Conservation (phyloP, 1,139 yeast genomes). For the Candida sp. region DNA sequence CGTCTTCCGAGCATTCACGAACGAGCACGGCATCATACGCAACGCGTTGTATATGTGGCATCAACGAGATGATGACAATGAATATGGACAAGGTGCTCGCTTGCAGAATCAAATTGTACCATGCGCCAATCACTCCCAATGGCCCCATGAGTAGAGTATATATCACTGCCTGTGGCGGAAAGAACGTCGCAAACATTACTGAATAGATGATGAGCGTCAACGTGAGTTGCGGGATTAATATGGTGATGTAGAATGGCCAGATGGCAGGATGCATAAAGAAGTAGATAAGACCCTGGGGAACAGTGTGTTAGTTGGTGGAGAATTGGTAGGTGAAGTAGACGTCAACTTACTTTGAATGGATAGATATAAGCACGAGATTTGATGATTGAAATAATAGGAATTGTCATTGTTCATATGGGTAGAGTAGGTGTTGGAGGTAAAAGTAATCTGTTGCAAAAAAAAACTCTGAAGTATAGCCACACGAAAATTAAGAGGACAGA, state of each 20-base stretch:
- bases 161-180: slow-evolving; percentile 52
- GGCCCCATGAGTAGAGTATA: slow-evolving; percentile 59
- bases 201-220: slow-evolving; percentile 47
- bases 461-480: neutral
- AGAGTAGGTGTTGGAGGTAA: neutral
- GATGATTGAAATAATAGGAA: slow-evolving; percentile 14
- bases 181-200: slow-evolving; percentile 40
- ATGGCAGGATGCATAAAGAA: slow-evolving; percentile 48
- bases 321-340: slow-evolving; percentile 6
- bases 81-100: slow-evolving; percentile 54
- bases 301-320: slow-evolving; percentile 2
- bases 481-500: too few species aligned
- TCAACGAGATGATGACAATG: slow-evolving; percentile 50
- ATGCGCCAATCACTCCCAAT: slow-evolving; percentile 55
- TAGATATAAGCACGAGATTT: slow-evolving; percentile 27
- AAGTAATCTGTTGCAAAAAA: slow-evolving; percentile 5
- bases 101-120: slow-evolving; percentile 57
- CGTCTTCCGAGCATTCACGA: slow-evolving; percentile 51
- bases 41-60: slow-evolving; percentile 58
- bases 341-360: slow-evolving; percentile 28
- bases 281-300: slow-evolving; percentile 45
- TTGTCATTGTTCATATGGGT: slow-evolving; percentile 4
- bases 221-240: slow-evolving; percentile 54
- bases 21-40: slow-evolving; percentile 64
- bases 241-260: slow-evolving; percentile 55